Evolutionary conservation across 805 yeast genomes (phyloP).

Genomic region (Hermanozyma aechmeae): DNA sequence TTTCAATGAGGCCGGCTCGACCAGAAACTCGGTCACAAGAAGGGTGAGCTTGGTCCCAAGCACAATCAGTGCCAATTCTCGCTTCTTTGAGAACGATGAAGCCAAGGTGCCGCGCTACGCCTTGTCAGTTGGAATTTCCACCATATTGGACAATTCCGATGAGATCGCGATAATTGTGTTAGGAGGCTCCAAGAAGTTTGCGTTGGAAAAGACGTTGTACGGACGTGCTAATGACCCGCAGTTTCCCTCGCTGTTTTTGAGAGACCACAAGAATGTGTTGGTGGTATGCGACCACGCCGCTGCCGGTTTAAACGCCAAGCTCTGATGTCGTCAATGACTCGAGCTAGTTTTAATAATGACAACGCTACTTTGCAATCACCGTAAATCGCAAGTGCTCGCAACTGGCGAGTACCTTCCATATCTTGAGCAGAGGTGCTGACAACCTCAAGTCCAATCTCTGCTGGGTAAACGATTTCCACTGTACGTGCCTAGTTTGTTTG

Average conservation of each 20-base stretch:
- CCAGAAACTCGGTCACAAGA: slow-evolving; percentile 37
- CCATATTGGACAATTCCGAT: slow-evolving; percentile 45
- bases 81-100: slow-evolving; percentile 40
- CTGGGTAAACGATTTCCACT: too few species aligned
- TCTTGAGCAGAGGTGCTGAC: too few species aligned
- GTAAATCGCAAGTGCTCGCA: too few species aligned
- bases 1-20: slow-evolving; percentile 48
- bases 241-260: slow-evolving; percentile 43
- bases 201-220: slow-evolving; percentile 36
- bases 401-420: too few species aligned
- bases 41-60: slow-evolving; percentile 36
- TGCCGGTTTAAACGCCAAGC: slow-evolving; percentile 25
- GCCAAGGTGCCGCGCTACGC: slow-evolving; percentile 43
- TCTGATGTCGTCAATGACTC: slow-evolving; percentile 10
- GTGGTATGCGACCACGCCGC: slow-evolving; percentile 43
- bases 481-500: too few species aligned
- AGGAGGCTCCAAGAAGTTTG: slow-evolving; percentile 37
- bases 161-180: slow-evolving; percentile 44
- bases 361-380: too few species aligned
- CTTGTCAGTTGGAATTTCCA: slow-evolving; percentile 47
- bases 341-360: background rate
- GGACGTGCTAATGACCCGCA: slow-evolving; percentile 28
- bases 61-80: slow-evolving; percentile 44
- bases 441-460: too few species aligned
- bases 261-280: slow-evolving; percentile 35